Evolutionary conservation across 805 yeast species (phyloP).

Genomic region (Metschnikowia colocasiae): DNA sequence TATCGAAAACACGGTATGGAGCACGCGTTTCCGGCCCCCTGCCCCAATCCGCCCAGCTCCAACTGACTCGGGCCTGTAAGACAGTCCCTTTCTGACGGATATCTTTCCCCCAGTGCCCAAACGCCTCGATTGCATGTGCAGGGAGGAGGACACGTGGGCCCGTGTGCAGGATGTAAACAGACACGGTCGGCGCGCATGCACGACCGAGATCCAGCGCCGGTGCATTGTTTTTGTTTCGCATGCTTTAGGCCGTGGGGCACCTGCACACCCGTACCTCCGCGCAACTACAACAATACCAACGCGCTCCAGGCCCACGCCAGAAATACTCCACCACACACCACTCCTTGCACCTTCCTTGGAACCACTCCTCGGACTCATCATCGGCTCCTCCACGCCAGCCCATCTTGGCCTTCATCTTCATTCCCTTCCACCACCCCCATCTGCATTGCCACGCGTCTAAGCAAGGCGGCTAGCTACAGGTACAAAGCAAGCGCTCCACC

Average conservation of each 20-base stretch:
- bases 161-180: constrained; percentile 13
- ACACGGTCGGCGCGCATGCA: constrained; percentile 15
- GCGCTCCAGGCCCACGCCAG: neutral
- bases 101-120: no score
- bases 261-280: constrained; percentile 1
- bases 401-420: neutral
- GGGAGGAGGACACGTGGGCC: no score
- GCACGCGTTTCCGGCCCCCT: constrained; percentile 1
- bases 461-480: neutral
- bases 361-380: neutral
- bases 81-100: no score
- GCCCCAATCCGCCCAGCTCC: no score
- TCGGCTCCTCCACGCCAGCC: neutral
- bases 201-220: constrained; percentile 3
- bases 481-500: neutral
- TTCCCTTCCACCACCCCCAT: neutral
- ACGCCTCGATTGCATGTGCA: no score
- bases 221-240: constrained; percentile 15
- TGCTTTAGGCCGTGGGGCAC: constrained; percentile 6
- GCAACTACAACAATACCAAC: constrained; percentile 3
- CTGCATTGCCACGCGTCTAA: neutral
- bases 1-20: constrained; percentile 1
- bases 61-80: no score
- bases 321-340: neutral
- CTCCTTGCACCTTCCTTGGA: neutral